phyloP scores from a whole-genome alignment of 2,329 filamentous ascomycete species.

The Ceratocystis ficicola region DNA sequence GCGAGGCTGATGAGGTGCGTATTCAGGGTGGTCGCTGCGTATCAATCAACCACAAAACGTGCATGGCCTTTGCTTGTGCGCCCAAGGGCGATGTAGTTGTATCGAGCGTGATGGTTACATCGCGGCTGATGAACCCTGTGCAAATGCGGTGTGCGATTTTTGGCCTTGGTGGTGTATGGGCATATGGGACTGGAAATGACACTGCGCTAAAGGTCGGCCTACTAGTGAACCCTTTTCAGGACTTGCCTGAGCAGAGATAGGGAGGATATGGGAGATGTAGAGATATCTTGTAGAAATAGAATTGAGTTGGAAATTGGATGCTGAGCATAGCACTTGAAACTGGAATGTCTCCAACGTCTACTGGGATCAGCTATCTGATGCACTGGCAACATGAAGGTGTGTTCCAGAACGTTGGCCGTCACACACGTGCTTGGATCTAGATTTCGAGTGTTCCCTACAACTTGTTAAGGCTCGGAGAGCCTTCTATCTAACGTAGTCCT shows the following conservation, averaged over 20 bases:
- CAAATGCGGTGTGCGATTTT: constrained; percentile 17
- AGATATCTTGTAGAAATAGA: background rate
- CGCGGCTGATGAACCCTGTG: constrained; percentile 20
- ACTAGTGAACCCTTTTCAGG: constrained; percentile 16
- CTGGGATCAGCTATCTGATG: too few relatives aligned
- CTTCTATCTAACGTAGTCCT: too few relatives aligned
- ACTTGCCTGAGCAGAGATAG: constrained; percentile 6
- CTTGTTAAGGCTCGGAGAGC: too few relatives aligned
- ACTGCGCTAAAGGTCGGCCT: constrained; percentile 18
- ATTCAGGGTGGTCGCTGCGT: constrained; percentile 17
- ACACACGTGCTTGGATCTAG: too few relatives aligned
- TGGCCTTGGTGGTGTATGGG: constrained; percentile 18
- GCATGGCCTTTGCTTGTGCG: constrained; percentile 21
- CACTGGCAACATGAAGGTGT: too few relatives aligned
- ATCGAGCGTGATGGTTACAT: constrained; percentile 14
- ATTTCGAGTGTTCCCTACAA: too few relatives aligned
- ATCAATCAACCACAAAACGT: constrained; percentile 16
- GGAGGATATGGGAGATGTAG: too few relatives aligned
- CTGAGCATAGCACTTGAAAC: background rate
- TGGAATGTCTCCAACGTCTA: background rate
- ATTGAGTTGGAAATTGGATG: background rate
- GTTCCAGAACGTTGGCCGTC: too few relatives aligned
- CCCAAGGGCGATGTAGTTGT: constrained; percentile 15
- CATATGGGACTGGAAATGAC: constrained; percentile 5
- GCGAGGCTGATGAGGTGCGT: background rate